phyloP scores from a whole-genome alignment of 2,329 filamentous ascomycete genomes.

The Colletotrichum acutatum region DNA sequence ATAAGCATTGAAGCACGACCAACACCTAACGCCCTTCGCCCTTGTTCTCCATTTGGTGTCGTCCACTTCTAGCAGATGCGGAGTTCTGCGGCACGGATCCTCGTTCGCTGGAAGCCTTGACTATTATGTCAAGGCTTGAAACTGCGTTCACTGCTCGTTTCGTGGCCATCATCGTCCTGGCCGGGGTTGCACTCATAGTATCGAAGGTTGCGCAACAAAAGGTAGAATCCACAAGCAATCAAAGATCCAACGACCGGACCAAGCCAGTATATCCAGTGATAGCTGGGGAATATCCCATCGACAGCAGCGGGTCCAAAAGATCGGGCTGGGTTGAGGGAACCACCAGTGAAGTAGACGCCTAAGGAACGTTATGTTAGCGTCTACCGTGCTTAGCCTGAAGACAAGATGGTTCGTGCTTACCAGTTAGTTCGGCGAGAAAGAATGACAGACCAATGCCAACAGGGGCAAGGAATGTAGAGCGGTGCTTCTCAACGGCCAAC shows the following conservation, averaged over 20 bases:
- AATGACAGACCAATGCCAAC: slow-evolving; percentile 78
- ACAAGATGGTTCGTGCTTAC: slow-evolving; percentile 31
- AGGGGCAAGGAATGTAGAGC: slow-evolving; percentile 76
- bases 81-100: neutral
- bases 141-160: neutral
- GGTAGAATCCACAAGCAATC: slow-evolving; percentile 62
- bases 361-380: neutral
- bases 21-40: no score
- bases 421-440: slow-evolving; percentile 66
- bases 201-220: slow-evolving; percentile 60
- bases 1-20: no score
- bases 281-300: slow-evolving; percentile 50
- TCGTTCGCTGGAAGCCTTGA: neutral
- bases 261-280: slow-evolving; percentile 67
- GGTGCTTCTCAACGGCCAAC: slow-evolving; percentile 79
- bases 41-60: neutral
- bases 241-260: slow-evolving; percentile 62
- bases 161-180: slow-evolving; percentile 52
- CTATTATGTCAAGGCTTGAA: neutral
- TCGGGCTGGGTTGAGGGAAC: slow-evolving; percentile 61
- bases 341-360: slow-evolving; percentile 59
- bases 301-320: slow-evolving; percentile 61
- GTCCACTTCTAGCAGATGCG: neutral
- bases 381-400: no score
- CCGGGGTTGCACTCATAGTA: slow-evolving; percentile 62